Percentiles rank a stretch among this genome's conserved stretches.
Evolutionary conservation across 2,329 filamentous ascomycete species (phyloP).

Genomic region (Xylariaceae sp.): DNA sequence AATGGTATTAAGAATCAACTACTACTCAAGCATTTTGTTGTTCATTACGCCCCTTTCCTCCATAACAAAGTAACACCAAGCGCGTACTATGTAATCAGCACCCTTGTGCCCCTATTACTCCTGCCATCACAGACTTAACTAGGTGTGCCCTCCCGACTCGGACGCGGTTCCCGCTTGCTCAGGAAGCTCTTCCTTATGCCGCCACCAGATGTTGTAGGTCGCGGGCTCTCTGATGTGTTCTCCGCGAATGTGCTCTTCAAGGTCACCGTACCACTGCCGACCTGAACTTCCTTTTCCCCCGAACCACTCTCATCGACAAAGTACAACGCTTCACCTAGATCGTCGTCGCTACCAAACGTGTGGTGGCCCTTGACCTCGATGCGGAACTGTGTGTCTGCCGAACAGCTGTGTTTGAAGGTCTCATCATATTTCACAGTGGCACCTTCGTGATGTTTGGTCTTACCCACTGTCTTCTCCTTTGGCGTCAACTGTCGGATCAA

Average conservation of each 20-base stretch:
- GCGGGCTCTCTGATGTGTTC: constrained; percentile 14
- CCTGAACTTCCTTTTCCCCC: constrained; percentile 67
- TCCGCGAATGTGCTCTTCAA: constrained; percentile 71
- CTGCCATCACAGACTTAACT: background rate
- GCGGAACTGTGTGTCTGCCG: constrained; percentile 81
- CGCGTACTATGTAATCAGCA: too few relatives aligned
- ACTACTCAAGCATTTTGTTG: too few relatives aligned
- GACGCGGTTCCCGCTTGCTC: constrained; percentile 15
- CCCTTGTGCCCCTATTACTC: too few relatives aligned
- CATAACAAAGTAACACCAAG: too few relatives aligned
- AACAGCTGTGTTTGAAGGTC: constrained; percentile 71
- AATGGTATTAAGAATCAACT: too few relatives aligned
- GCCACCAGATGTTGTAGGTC: constrained; percentile 13
- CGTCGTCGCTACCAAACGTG: constrained; percentile 77
- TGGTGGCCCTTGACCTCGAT: constrained; percentile 81
- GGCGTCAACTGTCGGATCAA: constrained; percentile 61
- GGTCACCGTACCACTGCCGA: constrained; percentile 68
- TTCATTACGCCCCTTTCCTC: too few relatives aligned
- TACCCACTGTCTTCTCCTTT: constrained; percentile 77
- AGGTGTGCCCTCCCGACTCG: background rate
- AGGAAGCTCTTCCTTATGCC: constrained; percentile 24
- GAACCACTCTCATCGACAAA: constrained; percentile 80
- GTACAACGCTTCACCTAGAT: constrained; percentile 81
- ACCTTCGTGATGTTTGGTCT: constrained; percentile 87
- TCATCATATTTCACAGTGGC: constrained; percentile 68